phyloP scores from a whole-genome alignment of 2,329 filamentous ascomycete genomes.

The Microascus cirrosus region DNA sequence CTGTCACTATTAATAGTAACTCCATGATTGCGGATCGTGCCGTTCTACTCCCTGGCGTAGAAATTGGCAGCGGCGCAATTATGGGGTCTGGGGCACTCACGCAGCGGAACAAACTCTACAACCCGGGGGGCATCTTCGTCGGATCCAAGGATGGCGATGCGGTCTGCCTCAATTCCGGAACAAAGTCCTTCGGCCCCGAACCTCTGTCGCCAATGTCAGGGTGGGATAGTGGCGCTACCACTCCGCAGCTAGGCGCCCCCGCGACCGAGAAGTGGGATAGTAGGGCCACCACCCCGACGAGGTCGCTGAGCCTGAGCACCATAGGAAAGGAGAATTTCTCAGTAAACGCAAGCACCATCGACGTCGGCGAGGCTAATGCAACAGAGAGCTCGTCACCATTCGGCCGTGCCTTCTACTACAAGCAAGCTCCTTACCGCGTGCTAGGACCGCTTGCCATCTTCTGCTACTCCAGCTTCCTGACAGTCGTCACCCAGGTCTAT shows the following conservation, averaged over 20 bases:
- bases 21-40: constrained; percentile 48
- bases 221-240: neutral
- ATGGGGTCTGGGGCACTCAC: constrained; percentile 44
- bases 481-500: constrained; percentile 32
- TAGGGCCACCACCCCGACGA: constrained; percentile 1
- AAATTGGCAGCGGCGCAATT: constrained; percentile 33
- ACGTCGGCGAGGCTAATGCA: neutral
- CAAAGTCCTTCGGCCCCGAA: neutral
- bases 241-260: neutral
- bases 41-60: constrained; percentile 38
- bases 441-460: constrained; percentile 34
- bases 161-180: constrained; percentile 22
- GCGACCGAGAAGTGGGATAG: neutral
- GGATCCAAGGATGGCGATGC: constrained; percentile 40
- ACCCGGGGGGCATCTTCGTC: constrained; percentile 34
- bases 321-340: neutral
- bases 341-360: neutral
- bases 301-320: neutral
- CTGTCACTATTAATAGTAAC: constrained; percentile 31
- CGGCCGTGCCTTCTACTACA: constrained; percentile 42
- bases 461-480: constrained; percentile 33
- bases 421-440: constrained; percentile 37
- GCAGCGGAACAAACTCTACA: constrained; percentile 30
- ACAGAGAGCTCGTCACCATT: constrained; percentile 28
- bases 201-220: neutral